These are phyloP conservation scores for Pythium folliculosum DNA, from an alignment of 352 stramenopile species.

Conservation along the genomic window DNA sequence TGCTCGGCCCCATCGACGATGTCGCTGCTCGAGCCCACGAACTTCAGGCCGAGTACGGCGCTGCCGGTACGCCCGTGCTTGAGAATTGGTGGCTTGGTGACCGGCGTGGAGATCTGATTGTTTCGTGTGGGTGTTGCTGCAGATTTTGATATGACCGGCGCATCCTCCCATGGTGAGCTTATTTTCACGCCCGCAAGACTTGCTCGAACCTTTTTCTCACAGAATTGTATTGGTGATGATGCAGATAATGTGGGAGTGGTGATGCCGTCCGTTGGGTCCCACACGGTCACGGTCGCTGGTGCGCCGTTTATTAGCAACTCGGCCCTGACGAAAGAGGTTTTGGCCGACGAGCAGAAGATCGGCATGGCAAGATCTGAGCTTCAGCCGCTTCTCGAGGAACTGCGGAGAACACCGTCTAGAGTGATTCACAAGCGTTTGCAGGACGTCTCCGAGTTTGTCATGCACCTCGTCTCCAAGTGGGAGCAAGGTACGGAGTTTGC, in stretches of 20 bases:
- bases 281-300: not conserved
- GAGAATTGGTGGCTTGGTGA: not conserved
- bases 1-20: constrained; percentile 41
- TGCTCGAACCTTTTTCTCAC: not conserved
- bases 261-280: not conserved
- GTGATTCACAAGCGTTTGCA: constrained; percentile 78
- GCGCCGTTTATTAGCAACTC: constrained; percentile 13
- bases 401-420: constrained; percentile 54
- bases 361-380: constrained; percentile 61
- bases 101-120: not conserved
- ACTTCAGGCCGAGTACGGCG: constrained; percentile 4
- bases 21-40: constrained; percentile 14
- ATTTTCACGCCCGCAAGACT: not conserved
- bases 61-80: not conserved
- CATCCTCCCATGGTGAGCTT: constrained; percentile 1
- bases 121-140: not conserved
- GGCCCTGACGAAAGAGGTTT: constrained; percentile 38
- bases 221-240: not conserved
- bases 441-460: constrained; percentile 75
- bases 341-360: constrained; percentile 62
- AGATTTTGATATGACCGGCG: constrained; percentile 14
- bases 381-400: constrained; percentile 58
- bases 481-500: constrained; percentile 46
- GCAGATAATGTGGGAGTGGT: not conserved
- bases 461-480: constrained; percentile 71